Conservation (phyloP, 1,284 basidiomycete species). For the Trametes versicolor region DNA sequence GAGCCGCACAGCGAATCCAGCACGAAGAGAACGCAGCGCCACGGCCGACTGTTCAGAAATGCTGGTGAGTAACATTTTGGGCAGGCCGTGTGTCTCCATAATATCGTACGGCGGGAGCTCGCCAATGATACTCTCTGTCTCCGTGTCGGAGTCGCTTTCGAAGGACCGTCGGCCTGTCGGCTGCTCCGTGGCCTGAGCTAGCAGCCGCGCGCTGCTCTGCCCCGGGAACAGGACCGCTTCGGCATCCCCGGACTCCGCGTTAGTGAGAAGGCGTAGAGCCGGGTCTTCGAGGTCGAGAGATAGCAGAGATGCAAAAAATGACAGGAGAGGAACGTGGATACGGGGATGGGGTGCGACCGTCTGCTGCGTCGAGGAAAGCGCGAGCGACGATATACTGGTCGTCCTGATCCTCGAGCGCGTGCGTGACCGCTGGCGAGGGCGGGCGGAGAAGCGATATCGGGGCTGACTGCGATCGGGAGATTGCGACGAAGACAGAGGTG, state of each 20-base stretch:
- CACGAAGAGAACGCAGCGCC: conserved; percentile 36
- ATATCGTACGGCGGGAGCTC: neutral
- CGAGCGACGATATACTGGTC: conserved; percentile 23
- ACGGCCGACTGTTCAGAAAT: conserved; percentile 33
- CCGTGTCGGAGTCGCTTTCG: conserved; percentile 14
- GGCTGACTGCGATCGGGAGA: conserved; percentile 12
- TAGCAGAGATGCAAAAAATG: conserved; percentile 46
- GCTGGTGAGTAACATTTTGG: conserved; percentile 34
- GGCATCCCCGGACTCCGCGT: conserved; percentile 39
- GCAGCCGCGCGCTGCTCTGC: conserved; percentile 29
- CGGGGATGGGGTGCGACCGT: conserved; percentile 38
- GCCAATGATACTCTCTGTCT: conserved; percentile 1
- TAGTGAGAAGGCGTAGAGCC: conserved; percentile 45
- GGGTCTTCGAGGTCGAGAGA: conserved; percentile 46
- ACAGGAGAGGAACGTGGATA: conserved; percentile 45
- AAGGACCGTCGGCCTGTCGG: neutral
- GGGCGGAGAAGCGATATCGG: conserved; percentile 18
- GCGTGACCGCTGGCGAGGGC: conserved; percentile 32
- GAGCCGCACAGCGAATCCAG: conserved; percentile 30
- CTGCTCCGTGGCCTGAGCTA: conserved; percentile 1
- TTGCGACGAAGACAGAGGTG: conserved; percentile 16
- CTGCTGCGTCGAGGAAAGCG: conserved; percentile 13
- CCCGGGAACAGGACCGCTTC: conserved; percentile 48
- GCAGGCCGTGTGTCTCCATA: conserved; percentile 29
- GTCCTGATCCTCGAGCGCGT: conserved; percentile 33